phyloP scores from a whole-genome alignment of 495 filamentous ascomycete genomes.

The Apiosordaria backusii region DNA sequence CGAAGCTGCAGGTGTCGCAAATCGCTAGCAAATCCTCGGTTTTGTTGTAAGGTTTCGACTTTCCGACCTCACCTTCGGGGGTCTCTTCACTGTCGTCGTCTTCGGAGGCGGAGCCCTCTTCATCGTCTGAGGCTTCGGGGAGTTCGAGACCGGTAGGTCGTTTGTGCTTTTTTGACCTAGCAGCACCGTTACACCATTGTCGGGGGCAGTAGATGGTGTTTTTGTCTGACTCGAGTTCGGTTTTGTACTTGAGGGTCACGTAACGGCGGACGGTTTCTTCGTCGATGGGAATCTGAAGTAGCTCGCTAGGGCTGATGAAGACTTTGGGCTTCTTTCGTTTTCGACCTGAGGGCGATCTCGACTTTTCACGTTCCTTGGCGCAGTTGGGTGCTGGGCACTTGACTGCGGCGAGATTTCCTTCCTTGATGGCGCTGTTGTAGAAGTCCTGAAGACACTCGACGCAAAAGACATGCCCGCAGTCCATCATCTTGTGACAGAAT shows the following conservation, averaged over 20 bases:
- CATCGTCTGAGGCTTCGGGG: slow-evolving; percentile 47
- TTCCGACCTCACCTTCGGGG: slow-evolving; percentile 40
- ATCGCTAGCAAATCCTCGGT: slow-evolving; percentile 57
- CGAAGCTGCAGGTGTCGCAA: slow-evolving; percentile 86
- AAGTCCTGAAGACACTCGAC: slow-evolving; percentile 78
- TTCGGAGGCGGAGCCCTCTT: slow-evolving; percentile 18
- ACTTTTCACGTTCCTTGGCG: slow-evolving; percentile 54
- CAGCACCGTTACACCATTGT: slow-evolving; percentile 90
- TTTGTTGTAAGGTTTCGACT: slow-evolving; percentile 24
- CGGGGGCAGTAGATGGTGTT: slow-evolving; percentile 93
- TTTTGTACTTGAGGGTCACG: slow-evolving; percentile 85
- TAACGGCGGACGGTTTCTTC: slow-evolving; percentile 77
- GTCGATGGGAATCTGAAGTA: slow-evolving; percentile 77
- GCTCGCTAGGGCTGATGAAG: slow-evolving; percentile 78
- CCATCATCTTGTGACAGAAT: slow-evolving; percentile 70
- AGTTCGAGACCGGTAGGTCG: slow-evolving; percentile 58
- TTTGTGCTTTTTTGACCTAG: slow-evolving; percentile 72
- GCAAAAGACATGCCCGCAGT: slow-evolving; percentile 91
- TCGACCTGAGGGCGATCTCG: slow-evolving; percentile 23
- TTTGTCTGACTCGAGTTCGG: slow-evolving; percentile 83
- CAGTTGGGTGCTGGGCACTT: slow-evolving; percentile 76
- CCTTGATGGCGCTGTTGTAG: slow-evolving; percentile 79
- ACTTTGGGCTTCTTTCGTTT: slow-evolving; percentile 50
- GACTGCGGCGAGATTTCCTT: slow-evolving; percentile 75
- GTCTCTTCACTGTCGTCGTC: slow-evolving; percentile 40